Evolutionary conservation across 1,139 yeast genomes (phyloP).

Genomic region (Nadsonia commutata): DNA sequence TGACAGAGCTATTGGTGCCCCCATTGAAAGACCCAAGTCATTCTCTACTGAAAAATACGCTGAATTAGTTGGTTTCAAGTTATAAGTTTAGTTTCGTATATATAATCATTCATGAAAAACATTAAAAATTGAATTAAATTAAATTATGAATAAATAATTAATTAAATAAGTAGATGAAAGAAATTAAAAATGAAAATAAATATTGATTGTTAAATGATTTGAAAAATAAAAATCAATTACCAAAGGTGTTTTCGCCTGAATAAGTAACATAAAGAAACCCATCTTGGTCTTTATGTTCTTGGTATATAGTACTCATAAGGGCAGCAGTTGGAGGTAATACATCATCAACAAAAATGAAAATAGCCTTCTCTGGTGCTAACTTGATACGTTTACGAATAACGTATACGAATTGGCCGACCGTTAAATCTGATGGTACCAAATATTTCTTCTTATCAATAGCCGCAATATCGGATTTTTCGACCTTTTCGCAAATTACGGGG

Average conservation of each 20-base stretch:
- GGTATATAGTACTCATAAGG: conserved; percentile 83
- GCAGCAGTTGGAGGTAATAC: conserved; percentile 97
- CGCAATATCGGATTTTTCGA: conserved; percentile 90
- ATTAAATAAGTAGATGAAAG: conserved; percentile 1
- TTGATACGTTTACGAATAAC: conserved; percentile 93
- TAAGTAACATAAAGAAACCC: conserved; percentile 91
- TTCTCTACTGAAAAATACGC: conserved; percentile 32
- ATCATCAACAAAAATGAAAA: conserved; percentile 90
- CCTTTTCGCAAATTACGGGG: conserved; percentile 94
- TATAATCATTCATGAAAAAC: background rate
- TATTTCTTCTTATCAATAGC: conserved; percentile 95
- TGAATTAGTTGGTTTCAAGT: conserved; percentile 29
- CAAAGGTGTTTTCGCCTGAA: conserved; percentile 33
- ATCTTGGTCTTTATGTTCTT: conserved; percentile 94
- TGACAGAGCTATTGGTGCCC: conserved; percentile 45
- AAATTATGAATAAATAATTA: background rate
- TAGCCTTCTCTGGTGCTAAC: conserved; percentile 94
- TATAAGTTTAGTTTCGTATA: no score
- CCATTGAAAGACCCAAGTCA: conserved; percentile 49
- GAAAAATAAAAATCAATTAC: conserved; percentile 11
- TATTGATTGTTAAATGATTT: conserved; percentile 3
- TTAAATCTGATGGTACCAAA: conserved; percentile 87
- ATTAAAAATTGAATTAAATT: background rate
- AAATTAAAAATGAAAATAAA: conserved; percentile 17
- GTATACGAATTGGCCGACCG: conserved; percentile 95